Evolutionary conservation across 257 asterid species (phyloP).

Genomic region (Solanum sitiens): DNA sequence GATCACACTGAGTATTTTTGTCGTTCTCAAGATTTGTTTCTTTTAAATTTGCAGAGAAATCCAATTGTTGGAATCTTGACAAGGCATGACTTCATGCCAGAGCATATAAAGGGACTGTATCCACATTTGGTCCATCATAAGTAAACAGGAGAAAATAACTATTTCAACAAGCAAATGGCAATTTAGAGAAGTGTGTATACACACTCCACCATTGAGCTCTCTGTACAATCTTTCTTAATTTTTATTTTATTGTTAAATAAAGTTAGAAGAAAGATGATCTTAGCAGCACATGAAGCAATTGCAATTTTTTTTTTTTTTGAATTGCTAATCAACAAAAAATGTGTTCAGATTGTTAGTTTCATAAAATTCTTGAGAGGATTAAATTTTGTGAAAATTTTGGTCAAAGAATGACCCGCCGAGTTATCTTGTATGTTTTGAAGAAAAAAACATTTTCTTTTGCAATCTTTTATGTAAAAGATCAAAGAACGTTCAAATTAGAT

Average conservation of each 20-base stretch:
- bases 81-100: conserved; percentile 72
- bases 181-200: not conserved
- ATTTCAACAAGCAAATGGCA: not conserved
- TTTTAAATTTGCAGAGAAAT: conserved; percentile 44
- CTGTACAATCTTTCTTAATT: not conserved
- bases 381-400: not conserved
- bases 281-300: not conserved
- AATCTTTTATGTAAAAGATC: not conserved
- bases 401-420: not conserved
- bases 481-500: not conserved
- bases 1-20: not conserved
- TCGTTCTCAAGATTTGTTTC: not conserved
- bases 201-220: not conserved
- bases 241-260: not conserved
- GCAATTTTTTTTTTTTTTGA: not conserved
- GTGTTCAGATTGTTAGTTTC: not conserved
- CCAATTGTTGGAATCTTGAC: conserved; percentile 75
- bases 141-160: conserved; percentile 6
- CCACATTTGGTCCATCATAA: conserved; percentile 40
- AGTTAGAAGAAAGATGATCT: not conserved
- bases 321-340: not conserved
- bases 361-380: not conserved
- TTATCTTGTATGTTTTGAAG: not conserved
- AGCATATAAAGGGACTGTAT: conserved; percentile 65
- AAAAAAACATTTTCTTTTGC: not conserved